Base-by-base conservation (phyloP, 768 basidiomycete genomes). In the Boletales sp. region DNA sequence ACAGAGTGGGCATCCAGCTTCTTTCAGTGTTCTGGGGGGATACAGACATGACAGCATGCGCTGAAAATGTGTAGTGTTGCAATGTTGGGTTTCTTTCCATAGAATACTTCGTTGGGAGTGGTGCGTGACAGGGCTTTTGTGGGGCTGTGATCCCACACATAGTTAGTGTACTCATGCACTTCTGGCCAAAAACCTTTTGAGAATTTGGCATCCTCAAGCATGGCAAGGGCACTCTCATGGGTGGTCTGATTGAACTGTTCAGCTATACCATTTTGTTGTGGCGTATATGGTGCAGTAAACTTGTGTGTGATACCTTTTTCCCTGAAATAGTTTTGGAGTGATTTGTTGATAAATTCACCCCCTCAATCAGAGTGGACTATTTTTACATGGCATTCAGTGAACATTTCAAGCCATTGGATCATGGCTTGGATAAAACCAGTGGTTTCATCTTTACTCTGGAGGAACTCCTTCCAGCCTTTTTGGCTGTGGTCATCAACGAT, bases 191-290 rank as follows among this genome's bases (percentile, higher is more conserved):
- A 57, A 0, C 47, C 39, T 4, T 54, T 41, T 0, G 59, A 56
- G 5, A 67, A 38, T 1, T 53, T 36, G 14, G 55, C 46, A 14
- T 53, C 59, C 19, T 60, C 51, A 3, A 67, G 53, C 53, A 65
- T 61, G 0, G 65, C 58, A 2, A 61, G 57, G 0, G 56, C 60
- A 21, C 51, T 44, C 12, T 67, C 57, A 12, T 62, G 47, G 2
- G 61, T 47, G 0, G 64, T 68, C 2, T 64, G 57, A 28, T 69
- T 69, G 10, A 63, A 58, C 0, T 58, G 40, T 39, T 46, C 7
- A 5, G 37, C 46, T 2, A 47, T 14, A 6, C 46, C 31, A n/a
- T 47, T 47, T 6, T 47, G 31, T 21, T 47, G 38, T 8, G 46
- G 46, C 0, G 31, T 47, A 8, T 47, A 12, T 0, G 30, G 46